A percentile compares a stretch with the other conserved stretches of the same genome.
Evolutionary conservation across 306 rosid species (phyloP).

Genomic region (Dalbergia cultrata): DNA sequence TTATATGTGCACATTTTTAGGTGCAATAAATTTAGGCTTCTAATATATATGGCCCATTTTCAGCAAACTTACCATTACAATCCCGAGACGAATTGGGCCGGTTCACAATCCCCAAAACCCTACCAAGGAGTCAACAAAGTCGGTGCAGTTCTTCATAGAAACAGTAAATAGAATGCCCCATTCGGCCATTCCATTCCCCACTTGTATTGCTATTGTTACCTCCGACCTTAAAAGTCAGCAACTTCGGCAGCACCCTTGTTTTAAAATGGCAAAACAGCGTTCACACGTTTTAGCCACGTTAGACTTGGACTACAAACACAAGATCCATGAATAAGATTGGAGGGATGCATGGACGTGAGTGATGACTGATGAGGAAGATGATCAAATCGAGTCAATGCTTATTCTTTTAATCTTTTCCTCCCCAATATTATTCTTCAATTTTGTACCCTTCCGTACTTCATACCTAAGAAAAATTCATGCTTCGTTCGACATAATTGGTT

Average conservation of each 20-base stretch:
- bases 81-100: constrained; percentile 16
- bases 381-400: constrained; percentile 29
- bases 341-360: not conserved
- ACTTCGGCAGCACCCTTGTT: constrained; percentile 47
- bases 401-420: not conserved
- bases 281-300: constrained; percentile 37
- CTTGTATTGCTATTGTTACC: not conserved
- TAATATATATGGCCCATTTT: not conserved
- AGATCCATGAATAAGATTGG: not conserved
- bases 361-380: not conserved
- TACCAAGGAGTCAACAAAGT: constrained; percentile 45
- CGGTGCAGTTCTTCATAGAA: constrained; percentile 42
- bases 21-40: not conserved
- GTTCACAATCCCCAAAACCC: not conserved
- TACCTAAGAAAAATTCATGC: no score
- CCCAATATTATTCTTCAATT: no score
- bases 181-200: not conserved
- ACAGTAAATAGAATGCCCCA: constrained; percentile 17
- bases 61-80: constrained; percentile 14
- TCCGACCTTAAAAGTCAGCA: constrained; percentile 51
- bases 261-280: constrained; percentile 30
- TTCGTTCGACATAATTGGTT: no score
- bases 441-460: no score
- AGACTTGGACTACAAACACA: constrained; percentile 33
- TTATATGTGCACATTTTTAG: not conserved